phyloP scores from a whole-genome alignment of 305 asterid species.

The Fraxinus platypoda region DNA sequence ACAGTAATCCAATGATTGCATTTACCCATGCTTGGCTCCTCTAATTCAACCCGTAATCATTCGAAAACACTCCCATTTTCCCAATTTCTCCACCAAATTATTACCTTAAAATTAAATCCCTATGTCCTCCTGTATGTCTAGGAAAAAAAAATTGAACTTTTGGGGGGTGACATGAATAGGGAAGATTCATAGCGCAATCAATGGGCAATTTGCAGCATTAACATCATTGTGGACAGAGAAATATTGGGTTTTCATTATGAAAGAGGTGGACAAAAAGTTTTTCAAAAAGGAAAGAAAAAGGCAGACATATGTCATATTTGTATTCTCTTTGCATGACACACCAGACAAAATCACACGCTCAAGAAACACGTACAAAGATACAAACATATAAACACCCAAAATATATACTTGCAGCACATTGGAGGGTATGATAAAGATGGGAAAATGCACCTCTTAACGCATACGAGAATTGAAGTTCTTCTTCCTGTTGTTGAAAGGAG shows the following conservation, averaged over 20 bases:
- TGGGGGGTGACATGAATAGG: constrained; percentile 32
- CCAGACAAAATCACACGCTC: constrained; percentile 29
- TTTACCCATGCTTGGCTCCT: constrained; percentile 59
- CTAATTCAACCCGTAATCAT: constrained; percentile 69
- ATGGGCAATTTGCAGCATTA: constrained; percentile 49
- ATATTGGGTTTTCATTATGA: constrained; percentile 30
- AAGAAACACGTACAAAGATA: constrained; percentile 18
- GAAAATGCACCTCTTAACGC: constrained; percentile 19
- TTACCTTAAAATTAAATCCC: not conserved
- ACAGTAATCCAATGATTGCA: constrained; percentile 51
- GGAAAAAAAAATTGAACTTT: constrained; percentile 17
- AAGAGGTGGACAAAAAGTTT: constrained; percentile 27
- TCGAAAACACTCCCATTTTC: constrained; percentile 16
- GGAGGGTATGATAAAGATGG: not conserved
- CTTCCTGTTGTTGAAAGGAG: not conserved
- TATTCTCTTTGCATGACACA: constrained; percentile 30
- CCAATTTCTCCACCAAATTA: not conserved
- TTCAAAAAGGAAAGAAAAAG: constrained; percentile 27
- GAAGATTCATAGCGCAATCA: constrained; percentile 72
- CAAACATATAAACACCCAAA: constrained; percentile 11
- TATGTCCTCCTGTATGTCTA: not conserved
- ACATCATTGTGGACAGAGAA: constrained; percentile 33
- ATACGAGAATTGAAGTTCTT: constrained; percentile 25
- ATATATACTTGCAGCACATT: not conserved
- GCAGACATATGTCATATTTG: constrained; percentile 24